phyloP scores from a whole-genome alignment of 2,329 filamentous ascomycete species.

The Ophiobolus disseminans region DNA sequence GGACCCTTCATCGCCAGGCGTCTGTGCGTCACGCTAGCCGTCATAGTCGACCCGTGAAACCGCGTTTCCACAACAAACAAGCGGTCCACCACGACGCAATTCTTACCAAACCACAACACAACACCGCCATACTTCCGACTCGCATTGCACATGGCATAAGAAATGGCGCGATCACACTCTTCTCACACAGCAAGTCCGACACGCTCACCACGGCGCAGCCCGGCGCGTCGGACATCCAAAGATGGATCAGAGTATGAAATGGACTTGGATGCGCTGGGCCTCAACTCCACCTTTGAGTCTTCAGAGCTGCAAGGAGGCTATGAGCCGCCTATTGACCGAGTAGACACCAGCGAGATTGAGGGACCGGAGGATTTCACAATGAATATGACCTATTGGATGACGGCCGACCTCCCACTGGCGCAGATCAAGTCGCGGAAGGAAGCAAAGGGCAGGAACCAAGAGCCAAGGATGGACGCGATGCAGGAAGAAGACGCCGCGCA shows the following conservation, averaged over 20 bases:
- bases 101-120: slow-evolving; percentile 23
- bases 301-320: slow-evolving; percentile 38
- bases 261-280: slow-evolving; percentile 47
- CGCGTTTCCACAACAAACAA: slow-evolving; percentile 34
- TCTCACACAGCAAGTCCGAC: slow-evolving; percentile 45
- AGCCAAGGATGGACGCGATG: slow-evolving; percentile 26
- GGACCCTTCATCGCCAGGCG: not conserved
- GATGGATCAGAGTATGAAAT: slow-evolving; percentile 49
- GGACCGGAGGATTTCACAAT: slow-evolving; percentile 53
- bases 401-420: slow-evolving; percentile 38
- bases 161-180: slow-evolving; percentile 44
- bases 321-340: slow-evolving; percentile 42
- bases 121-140: not conserved
- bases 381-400: slow-evolving; percentile 55
- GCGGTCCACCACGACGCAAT: slow-evolving; percentile 15
- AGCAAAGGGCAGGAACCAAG: slow-evolving; percentile 22
- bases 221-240: slow-evolving; percentile 35
- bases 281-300: slow-evolving; percentile 45
- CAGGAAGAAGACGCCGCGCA: slow-evolving; percentile 16
- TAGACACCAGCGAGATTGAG: slow-evolving; percentile 50
- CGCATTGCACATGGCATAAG: slow-evolving; percentile 15
- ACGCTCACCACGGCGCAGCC: slow-evolving; percentile 39
- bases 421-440: slow-evolving; percentile 45
- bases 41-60: not conserved
- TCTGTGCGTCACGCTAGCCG: slow-evolving; percentile 13